Percentiles rank a stretch among this genome's conserved stretches.
These are phyloP conservation scores for Apiospora rasikravindrae DNA, from an alignment of 2,329 filamentous ascomycete species.

Conservation along the genomic window DNA sequence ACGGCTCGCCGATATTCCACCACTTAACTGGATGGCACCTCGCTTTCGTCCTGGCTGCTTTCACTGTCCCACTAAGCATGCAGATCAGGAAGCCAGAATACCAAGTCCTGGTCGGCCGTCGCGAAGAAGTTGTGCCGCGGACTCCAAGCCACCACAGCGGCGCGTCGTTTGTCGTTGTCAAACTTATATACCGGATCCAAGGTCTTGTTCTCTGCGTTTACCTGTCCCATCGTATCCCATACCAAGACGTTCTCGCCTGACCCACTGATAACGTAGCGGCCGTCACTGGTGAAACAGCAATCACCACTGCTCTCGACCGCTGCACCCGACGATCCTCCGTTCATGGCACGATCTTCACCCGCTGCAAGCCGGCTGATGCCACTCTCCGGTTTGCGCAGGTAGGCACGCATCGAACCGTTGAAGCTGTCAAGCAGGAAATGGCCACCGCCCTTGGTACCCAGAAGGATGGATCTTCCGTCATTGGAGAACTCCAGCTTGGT, in stretches of 20 bases:
- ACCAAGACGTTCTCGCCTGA: constrained; percentile 75
- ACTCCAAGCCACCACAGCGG: constrained; percentile 83
- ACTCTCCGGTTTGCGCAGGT: constrained; percentile 65
- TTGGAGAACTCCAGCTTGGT: constrained; percentile 95
- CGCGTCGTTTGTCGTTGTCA: constrained; percentile 66
- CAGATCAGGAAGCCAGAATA: constrained; percentile 79
- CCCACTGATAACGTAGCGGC: constrained; percentile 86
- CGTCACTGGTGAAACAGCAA: constrained; percentile 88
- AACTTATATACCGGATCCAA: constrained; percentile 68
- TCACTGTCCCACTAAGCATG: constrained; percentile 40
- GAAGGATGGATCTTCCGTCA: constrained; percentile 84
- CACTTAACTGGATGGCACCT: too few species aligned
- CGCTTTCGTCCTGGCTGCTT: too few species aligned
- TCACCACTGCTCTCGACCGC: constrained; percentile 71
- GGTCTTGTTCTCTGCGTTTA: constrained; percentile 57
- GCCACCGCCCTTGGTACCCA: constrained; percentile 82
- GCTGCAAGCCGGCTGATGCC: constrained; percentile 56
- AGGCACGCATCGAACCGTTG: constrained; percentile 78
- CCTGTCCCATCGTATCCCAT: constrained; percentile 77
- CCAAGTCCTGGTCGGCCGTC: constrained; percentile 82
- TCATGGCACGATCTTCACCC: constrained; percentile 52
- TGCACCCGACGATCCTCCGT: constrained; percentile 48
- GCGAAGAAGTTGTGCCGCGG: constrained; percentile 91
- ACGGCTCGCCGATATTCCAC: too few species aligned
- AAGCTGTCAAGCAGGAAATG: constrained; percentile 97